These are phyloP conservation scores for Haplographium delicatum DNA, from an alignment of 495 filamentous ascomycete species.

Conservation along the genomic window DNA sequence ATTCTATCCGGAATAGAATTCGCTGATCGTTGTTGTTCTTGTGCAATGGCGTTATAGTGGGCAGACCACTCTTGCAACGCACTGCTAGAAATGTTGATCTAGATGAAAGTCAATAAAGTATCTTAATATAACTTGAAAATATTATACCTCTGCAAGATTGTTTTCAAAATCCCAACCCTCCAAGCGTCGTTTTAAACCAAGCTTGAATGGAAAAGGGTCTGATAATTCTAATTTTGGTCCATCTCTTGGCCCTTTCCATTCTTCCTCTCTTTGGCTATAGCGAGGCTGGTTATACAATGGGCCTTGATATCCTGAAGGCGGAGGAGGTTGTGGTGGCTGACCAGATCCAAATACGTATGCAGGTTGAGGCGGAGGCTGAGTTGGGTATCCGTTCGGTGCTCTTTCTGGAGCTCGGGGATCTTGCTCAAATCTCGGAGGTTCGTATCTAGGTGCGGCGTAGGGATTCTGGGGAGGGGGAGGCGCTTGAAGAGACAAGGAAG, in stretches of 20 bases:
- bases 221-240: conserved; percentile 3
- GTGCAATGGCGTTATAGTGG: conserved; percentile 19
- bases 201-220: conserved; percentile 9
- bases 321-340: conserved; percentile 1
- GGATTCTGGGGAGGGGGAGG: conserved; percentile 15
- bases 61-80: conserved; percentile 15
- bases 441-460: conserved; percentile 16
- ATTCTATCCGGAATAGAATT: conserved; percentile 22
- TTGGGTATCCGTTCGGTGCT: conserved; percentile 17
- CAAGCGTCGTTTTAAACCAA: conserved; percentile 22
- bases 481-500: conserved; percentile 11
- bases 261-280: conserved; percentile 14
- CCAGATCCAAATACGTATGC: conserved; percentile 10
- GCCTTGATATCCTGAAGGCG: conserved; percentile 3
- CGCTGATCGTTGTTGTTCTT: conserved; percentile 20
- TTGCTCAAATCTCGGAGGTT: conserved; percentile 19
- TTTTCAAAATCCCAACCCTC: conserved; percentile 26
- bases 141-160: conserved; percentile 17
- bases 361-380: conserved; percentile 11
- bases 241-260: conserved; percentile 15
- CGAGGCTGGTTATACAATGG: conserved; percentile 13
- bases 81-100: conserved; percentile 17
- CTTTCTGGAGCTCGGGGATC: conserved; percentile 19
- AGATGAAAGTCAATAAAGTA: conserved; percentile 1
- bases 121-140: background rate